Conservation (phyloP, 768 basidiomycete species). For the Agaricus sinodeliciosus region DNA sequence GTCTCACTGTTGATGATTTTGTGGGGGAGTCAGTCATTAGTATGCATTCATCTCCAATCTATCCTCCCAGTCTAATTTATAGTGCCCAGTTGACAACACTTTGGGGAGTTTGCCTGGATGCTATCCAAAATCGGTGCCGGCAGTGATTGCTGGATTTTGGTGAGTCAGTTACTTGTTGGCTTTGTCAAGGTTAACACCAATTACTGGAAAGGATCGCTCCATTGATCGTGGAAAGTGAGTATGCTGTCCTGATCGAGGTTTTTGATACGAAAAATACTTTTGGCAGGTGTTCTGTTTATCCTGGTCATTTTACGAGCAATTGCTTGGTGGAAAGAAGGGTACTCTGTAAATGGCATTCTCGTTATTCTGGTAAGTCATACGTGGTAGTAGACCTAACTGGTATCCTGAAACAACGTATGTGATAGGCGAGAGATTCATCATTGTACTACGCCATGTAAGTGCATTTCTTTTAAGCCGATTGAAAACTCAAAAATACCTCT, state of each 20-base stretch:
- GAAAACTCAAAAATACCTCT: neutral
- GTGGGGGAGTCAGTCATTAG: slow-evolving; percentile 20
- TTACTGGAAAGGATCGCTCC: slow-evolving; percentile 18
- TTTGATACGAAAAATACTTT: neutral
- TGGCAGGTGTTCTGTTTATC: slow-evolving; percentile 18
- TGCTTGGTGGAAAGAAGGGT: slow-evolving; percentile 20
- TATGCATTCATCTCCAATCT: slow-evolving; percentile 11
- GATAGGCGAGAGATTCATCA: slow-evolving; percentile 20
- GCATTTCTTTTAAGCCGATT: neutral
- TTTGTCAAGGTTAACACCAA: neutral
- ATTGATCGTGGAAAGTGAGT: slow-evolving; percentile 22
- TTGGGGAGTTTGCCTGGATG: slow-evolving; percentile 21
- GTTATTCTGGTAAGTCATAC: slow-evolving; percentile 15
- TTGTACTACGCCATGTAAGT: slow-evolving; percentile 21
- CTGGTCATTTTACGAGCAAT: slow-evolving; percentile 19
- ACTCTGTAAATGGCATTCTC: slow-evolving; percentile 18
- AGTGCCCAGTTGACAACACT: slow-evolving; percentile 14
- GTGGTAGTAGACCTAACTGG: neutral
- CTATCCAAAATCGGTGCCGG: slow-evolving; percentile 21
- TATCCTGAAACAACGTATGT: neutral
- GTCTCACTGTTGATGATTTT: slow-evolving; percentile 20
- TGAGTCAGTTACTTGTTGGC: slow-evolving; percentile 6
- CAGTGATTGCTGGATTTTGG: slow-evolving; percentile 23
- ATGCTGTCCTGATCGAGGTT: neutral
- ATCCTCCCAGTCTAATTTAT: too few relatives aligned